Base-by-base conservation (phyloP, 2,329 filamentous ascomycete genomes). In the Exophiala sp. region DNA sequence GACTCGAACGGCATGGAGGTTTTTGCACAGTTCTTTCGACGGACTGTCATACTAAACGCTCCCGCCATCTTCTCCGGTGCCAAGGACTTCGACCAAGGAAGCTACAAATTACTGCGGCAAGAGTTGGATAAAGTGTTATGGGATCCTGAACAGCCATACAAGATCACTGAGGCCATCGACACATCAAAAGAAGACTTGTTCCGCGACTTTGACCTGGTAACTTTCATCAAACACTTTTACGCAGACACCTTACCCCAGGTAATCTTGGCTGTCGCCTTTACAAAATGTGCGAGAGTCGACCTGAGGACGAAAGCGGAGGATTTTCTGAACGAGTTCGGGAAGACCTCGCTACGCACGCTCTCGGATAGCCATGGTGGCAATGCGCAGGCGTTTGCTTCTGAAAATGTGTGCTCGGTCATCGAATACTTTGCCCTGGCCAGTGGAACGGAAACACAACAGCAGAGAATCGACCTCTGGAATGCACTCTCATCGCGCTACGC, bases 1-100 rank as follows among this genome's bases (percentile, higher is more conserved):
- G 87, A 96, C 83, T 91, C 92, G 67, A 87, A 95, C 91, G 91
- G 91, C 69, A 99, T 99, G 92, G 95, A 99, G 80, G 91, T 96
- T 69, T 96, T 91, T 72, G 86, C 89, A 57, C 95, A 91, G 78
- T 96, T 94, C 73, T 95, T 99, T 74, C 86, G 90, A 72, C 89
- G 92, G 73, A 80, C 97, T 70, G 84, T 99, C 68, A 88, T 87
- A 73, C 86, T 87, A 75, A 96, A 96, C 84, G 90, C 91, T 66
- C 78, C 86, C 60, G 87, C 94, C 67, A 94, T 99, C 70, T 97
- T 97, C 69, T 78, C 86, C 50, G 88, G 83, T 65, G 52, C 58
- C 24, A 82, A 90, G 72, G 82, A 83, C 52, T 82, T 84, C 61
- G 81, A 89, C 61, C 88, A 87, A 71, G 89, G 87, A 59, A 95